Evolutionary conservation across 2,329 filamentous ascomycete species (phyloP), one percentile per base, ranked within the genome.

Genomic region (Pseudopithomyces chartarum): DNA sequence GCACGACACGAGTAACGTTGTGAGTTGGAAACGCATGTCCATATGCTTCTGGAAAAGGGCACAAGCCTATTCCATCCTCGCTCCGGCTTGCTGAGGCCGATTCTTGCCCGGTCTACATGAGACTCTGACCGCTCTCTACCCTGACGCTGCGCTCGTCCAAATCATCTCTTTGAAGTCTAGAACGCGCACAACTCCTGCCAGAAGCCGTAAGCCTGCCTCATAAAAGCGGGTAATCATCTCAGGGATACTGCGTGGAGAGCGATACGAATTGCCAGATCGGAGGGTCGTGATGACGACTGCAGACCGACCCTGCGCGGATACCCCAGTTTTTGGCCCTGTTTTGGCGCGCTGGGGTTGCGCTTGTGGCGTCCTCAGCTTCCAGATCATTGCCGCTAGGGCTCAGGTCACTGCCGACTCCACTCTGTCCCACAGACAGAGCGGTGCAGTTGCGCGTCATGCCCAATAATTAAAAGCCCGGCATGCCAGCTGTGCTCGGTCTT

Each of bases 241-340:
- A 26, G 26, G 20, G n/a, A 29, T 23, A 8, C 26, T 29, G 26
- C 26, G 26, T 29, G 26, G 26, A 29, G 26, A 19, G 46, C 13
- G 22, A 7, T 2, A 34, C 33, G 22, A 36, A 2, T 15, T 50
- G 22, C 26, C 34, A 13, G 22, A 50, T 29, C 19, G 20, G 22
- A 19, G 34, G 17, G 13, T 33, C 13, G 34, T 20, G 6, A 50
- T 40, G 47, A 50, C 34, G 47, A 29, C 47, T 3, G n/a, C 34
- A 34, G 6, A 34, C 47, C 13, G 46, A 38, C 47, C 34, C 22
- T 40, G 47, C 10, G 47, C 34, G n/a, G 20, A 40, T 50, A 50
- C 47, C 47, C 47, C 46, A 48, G 44, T 47, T 47, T 47, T 38
- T 38, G 12, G 34, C 15, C n/a, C 26, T 29, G 39, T 42, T 42